Evolutionary conservation across 345 rosid species (phyloP).

Genomic region (Syzygium grande): DNA sequence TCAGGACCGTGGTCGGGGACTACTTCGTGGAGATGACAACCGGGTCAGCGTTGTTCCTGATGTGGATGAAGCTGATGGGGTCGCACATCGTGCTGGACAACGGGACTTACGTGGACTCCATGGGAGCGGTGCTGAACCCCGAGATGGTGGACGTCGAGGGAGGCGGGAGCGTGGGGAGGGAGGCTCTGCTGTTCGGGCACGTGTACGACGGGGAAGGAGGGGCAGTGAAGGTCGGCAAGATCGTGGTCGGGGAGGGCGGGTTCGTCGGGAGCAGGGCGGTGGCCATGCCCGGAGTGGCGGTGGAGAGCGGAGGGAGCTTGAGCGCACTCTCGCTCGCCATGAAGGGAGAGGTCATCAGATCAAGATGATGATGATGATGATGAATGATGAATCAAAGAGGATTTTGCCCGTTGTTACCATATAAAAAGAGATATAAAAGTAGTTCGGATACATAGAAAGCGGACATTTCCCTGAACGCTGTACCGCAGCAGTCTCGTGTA

Average conservation of each 20-base stretch:
- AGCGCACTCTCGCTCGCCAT: conserved; percentile 43
- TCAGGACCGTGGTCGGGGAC: conserved; percentile 43
- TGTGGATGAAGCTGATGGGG: conserved; percentile 57
- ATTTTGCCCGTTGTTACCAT: neutral
- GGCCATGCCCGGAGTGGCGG: conserved; percentile 51
- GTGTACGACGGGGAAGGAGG: conserved; percentile 57
- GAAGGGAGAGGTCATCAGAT: conserved; percentile 46
- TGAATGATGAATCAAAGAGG: neutral
- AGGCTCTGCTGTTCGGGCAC: conserved; percentile 54
- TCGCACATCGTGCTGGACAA: conserved; percentile 30
- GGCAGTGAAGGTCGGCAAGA: conserved; percentile 47
- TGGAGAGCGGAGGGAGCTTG: conserved; percentile 45
- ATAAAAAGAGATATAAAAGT: neutral
- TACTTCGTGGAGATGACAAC: conserved; percentile 49
- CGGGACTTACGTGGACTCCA: conserved; percentile 42
- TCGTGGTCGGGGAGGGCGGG: conserved; percentile 39
- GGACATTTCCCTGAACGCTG: neutral
- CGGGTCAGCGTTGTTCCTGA: conserved; percentile 32
- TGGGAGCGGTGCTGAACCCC: conserved; percentile 57
- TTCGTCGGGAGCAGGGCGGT: conserved; percentile 48
- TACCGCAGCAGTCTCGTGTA: neutral
- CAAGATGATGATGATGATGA: neutral
- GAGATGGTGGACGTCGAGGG: conserved; percentile 60
- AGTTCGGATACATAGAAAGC: neutral
- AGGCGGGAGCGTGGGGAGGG: conserved; percentile 42